A percentile compares a stretch with the other conserved stretches of the same genome.
Evolutionary conservation across 768 basidiomycete species (phyloP).

Genomic region (Kwoniella newhampshirensis): DNA sequence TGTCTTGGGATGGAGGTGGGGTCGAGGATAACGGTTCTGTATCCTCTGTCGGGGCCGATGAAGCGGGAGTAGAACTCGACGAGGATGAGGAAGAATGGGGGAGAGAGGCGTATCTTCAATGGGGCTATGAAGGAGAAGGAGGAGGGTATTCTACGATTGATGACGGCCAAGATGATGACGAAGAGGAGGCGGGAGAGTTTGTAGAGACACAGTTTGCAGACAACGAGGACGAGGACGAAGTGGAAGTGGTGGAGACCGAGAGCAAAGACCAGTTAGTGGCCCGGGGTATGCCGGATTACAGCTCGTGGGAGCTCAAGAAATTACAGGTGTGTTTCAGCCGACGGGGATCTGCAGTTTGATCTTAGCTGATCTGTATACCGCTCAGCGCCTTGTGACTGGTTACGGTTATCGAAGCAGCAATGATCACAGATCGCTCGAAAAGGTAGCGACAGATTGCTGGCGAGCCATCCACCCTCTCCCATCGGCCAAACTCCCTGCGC

Average conservation of each 20-base stretch:
- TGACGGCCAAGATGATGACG: conserved; percentile 1
- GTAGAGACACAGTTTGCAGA: not conserved
- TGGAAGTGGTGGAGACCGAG: conserved; percentile 10
- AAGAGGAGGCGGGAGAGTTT: conserved; percentile 5
- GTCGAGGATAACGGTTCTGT: conserved; percentile 7
- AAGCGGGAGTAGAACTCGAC: conserved; percentile 9
- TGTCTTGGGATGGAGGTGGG: conserved; percentile 16
- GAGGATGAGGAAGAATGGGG: conserved; percentile 35
- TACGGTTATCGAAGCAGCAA: conserved; percentile 33
- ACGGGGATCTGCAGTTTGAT: no score
- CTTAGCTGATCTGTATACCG: conserved; percentile 4
- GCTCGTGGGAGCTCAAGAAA: conserved; percentile 26
- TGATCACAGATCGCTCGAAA: conserved; percentile 21
- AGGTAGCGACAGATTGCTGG: conserved; percentile 39
- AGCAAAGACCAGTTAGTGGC: conserved; percentile 15
- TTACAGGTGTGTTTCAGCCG: no score
- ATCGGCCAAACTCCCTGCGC: not conserved
- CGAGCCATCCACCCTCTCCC: conserved; percentile 28
- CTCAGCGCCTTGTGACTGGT: conserved; percentile 19
- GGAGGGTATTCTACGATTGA: not conserved
- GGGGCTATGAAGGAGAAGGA: conserved; percentile 3
- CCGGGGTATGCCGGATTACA: conserved; percentile 45
- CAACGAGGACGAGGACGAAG: conserved; percentile 3
- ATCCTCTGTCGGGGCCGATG: conserved; percentile 13
- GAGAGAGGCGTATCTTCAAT: conserved; percentile 25